Percentiles rank a stretch among this genome's conserved stretches.
Evolutionary conservation across 805 yeast genomes (phyloP).

Genomic region (Starmerella floris): DNA sequence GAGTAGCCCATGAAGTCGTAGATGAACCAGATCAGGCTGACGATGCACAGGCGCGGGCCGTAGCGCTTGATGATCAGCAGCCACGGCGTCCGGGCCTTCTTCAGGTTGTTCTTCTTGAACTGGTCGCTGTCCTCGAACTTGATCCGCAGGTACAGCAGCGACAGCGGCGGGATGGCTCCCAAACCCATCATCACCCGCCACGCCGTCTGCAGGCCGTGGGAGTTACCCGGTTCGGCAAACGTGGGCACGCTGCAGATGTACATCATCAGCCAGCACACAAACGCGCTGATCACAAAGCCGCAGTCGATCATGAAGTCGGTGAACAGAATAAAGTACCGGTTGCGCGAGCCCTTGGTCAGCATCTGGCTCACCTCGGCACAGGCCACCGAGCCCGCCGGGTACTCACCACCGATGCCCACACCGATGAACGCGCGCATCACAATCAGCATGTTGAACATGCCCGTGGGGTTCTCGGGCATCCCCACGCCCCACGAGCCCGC

Average conservation of each 20-base stretch:
- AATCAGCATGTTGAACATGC: slow-evolving; percentile 72
- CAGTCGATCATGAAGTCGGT: slow-evolving; percentile 77
- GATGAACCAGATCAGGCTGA: slow-evolving; percentile 75
- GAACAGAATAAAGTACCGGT: slow-evolving; percentile 79
- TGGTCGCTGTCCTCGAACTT: slow-evolving; percentile 61
- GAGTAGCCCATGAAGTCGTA: slow-evolving; percentile 83
- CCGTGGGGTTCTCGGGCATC: slow-evolving; percentile 42
- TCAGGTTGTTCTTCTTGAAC: slow-evolving; percentile 58
- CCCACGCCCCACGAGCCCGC: slow-evolving; percentile 80
- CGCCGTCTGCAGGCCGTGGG: slow-evolving; percentile 57
- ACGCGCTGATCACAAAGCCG: slow-evolving; percentile 73
- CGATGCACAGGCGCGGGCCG: slow-evolving; percentile 63
- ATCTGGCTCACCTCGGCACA: slow-evolving; percentile 80
- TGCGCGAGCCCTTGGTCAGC: slow-evolving; percentile 70
- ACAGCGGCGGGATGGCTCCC: slow-evolving; percentile 78
- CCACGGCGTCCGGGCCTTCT: slow-evolving; percentile 44
- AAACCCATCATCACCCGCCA: slow-evolving; percentile 88
- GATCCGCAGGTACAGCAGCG: slow-evolving; percentile 64
- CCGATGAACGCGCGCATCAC: slow-evolving; percentile 80
- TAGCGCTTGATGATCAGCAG: slow-evolving; percentile 59
- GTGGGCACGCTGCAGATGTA: slow-evolving; percentile 53
- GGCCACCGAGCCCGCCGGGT: slow-evolving; percentile 86
- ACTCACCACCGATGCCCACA: slow-evolving; percentile 87
- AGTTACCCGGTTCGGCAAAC: slow-evolving; percentile 19
- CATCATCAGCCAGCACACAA: slow-evolving; percentile 72